phyloP scores from a whole-genome alignment of 768 basidiomycete genomes.

The Cubamyces sp. region DNA sequence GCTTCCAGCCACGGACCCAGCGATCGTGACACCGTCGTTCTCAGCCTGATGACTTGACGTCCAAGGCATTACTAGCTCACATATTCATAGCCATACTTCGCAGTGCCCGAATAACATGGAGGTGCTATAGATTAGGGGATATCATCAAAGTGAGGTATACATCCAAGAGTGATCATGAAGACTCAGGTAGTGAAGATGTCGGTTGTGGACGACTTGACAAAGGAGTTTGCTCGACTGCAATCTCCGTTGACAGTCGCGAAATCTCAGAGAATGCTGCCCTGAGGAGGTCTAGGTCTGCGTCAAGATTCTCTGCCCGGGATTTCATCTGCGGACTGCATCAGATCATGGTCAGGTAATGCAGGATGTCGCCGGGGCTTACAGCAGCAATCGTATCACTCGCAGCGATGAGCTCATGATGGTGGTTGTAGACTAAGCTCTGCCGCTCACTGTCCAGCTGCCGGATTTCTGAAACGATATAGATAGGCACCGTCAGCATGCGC shows the following conservation, averaged over 20 bases:
- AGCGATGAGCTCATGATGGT: slow-evolving; percentile 93
- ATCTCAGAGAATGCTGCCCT: slow-evolving; percentile 85
- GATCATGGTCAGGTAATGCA: neutral
- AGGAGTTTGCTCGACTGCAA: slow-evolving; percentile 10
- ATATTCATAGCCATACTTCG: no score
- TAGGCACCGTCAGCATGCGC: neutral
- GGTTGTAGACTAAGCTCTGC: slow-evolving; percentile 92
- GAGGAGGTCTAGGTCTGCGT: slow-evolving; percentile 81
- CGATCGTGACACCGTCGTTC: neutral
- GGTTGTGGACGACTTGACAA: neutral
- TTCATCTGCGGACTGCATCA: slow-evolving; percentile 66
- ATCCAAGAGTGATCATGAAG: neutral
- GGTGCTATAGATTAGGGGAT: neutral
- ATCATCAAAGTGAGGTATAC: neutral
- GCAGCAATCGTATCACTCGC: slow-evolving; percentile 91
- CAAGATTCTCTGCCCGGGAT: slow-evolving; percentile 81
- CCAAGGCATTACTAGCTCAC: no score
- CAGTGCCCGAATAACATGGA: no score
- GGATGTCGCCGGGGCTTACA: slow-evolving; percentile 45
- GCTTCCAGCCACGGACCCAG: slow-evolving; percentile 4
- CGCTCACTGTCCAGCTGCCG: slow-evolving; percentile 84
- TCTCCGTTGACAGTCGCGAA: slow-evolving; percentile 65
- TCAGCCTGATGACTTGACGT: neutral
- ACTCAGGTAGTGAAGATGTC: neutral
- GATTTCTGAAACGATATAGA: slow-evolving; percentile 61